A percentile compares a stretch with the other conserved stretches of the same genome.
These are phyloP conservation scores for Corchorus olitorius DNA, from an alignment of 345 rosid species.

Conservation along the genomic window DNA sequence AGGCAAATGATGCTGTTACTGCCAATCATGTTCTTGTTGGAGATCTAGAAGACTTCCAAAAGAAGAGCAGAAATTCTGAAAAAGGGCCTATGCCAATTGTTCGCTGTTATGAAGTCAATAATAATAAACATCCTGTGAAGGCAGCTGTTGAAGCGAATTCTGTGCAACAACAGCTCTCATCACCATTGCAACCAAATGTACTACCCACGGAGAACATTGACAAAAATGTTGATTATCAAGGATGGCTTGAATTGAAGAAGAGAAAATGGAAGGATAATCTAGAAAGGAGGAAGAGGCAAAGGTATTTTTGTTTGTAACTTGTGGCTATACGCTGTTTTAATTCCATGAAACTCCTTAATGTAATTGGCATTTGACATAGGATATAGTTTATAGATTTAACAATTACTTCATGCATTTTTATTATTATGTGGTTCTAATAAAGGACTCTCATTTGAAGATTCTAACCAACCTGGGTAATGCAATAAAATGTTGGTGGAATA, in stretches of 20 bases:
- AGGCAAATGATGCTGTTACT: conserved; percentile 20
- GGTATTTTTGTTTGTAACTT: conserved; percentile 42
- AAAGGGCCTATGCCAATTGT: conserved; percentile 70
- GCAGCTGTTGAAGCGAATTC: conserved; percentile 27
- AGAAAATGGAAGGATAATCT: conserved; percentile 80
- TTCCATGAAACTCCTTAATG: conserved; percentile 1
- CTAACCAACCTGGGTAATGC: background rate
- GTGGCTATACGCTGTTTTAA: conserved; percentile 8
- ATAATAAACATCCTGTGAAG: conserved; percentile 35
- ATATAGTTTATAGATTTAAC: background rate
- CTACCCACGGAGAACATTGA: conserved; percentile 52
- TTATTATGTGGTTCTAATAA: background rate
- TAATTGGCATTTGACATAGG: conserved; percentile 1
- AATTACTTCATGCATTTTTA: background rate
- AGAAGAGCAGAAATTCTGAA: conserved; percentile 40
- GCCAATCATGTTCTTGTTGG: conserved; percentile 34
- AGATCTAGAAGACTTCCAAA: conserved; percentile 85
- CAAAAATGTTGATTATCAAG: conserved; percentile 74
- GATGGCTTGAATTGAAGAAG: conserved; percentile 93
- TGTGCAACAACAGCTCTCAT: conserved; percentile 33
- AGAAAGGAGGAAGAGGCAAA: conserved; percentile 73
- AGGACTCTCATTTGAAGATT: background rate
- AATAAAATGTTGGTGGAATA: background rate
- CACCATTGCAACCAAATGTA: conserved; percentile 32
- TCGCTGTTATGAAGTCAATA: conserved; percentile 50